Conservation (phyloP, 2,329 filamentous ascomycete genomes). For the Nigrospora sphaerica region DNA sequence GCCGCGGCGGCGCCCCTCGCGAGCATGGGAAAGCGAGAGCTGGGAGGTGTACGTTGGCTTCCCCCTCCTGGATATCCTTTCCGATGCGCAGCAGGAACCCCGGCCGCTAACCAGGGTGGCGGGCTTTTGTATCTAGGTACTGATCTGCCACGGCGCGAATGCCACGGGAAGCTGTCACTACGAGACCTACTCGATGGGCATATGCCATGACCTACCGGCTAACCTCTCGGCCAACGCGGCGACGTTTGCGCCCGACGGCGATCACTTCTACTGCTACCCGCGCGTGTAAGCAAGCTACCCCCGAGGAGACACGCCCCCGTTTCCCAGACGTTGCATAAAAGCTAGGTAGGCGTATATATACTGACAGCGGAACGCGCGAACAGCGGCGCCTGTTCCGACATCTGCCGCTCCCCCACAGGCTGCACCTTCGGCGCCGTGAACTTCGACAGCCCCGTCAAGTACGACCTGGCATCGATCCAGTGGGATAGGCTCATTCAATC, state of each 20-base stretch:
- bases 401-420: constrained; percentile 43
- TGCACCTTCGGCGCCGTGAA: constrained; percentile 44
- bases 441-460: constrained; percentile 38
- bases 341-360: too few relatives aligned
- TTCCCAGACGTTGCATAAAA: too few relatives aligned
- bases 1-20: constrained; percentile 14
- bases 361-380: constrained; percentile 3
- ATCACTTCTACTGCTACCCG: constrained; percentile 40
- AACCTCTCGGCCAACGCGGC: constrained; percentile 32
- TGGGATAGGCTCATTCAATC: constrained; percentile 35
- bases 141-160: constrained; percentile 43
- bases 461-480: constrained; percentile 33
- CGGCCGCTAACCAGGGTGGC: neutral
- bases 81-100: neutral
- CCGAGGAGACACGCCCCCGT: too few relatives aligned
- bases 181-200: constrained; percentile 31
- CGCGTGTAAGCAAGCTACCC: constrained; percentile 17
- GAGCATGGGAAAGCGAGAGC: constrained; percentile 30
- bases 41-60: constrained; percentile 37
- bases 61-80: neutral
- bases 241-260: constrained; percentile 45
- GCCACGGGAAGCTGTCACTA: constrained; percentile 39
- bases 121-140: constrained; percentile 30
- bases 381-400: constrained; percentile 28
- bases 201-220: constrained; percentile 37